Percentiles rank a stretch among this genome's conserved stretches.
phyloP scores from a whole-genome alignment of 2,329 filamentous ascomycete species.

The Bimuria novae-zelandiae region DNA sequence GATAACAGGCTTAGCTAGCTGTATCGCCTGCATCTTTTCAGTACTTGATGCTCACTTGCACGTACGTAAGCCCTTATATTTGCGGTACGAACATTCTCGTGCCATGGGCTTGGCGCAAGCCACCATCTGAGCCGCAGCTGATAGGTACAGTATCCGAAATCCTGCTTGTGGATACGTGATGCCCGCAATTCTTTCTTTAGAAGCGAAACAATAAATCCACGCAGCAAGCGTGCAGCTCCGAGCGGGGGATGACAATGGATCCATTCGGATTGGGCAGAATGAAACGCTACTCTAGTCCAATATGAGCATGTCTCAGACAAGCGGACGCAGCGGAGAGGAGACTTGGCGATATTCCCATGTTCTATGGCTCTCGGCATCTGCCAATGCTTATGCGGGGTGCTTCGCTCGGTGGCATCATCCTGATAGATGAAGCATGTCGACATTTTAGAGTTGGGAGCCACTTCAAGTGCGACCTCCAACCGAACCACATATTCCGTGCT shows the following conservation, averaged over 20 bases:
- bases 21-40: too few relatives aligned
- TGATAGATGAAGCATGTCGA: not conserved
- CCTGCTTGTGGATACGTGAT: not conserved
- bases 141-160: not conserved
- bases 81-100: not conserved
- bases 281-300: not conserved
- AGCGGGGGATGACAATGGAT: not conserved
- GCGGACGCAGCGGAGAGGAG: constrained; percentile 1
- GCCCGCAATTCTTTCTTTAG: not conserved
- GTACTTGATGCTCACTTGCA: too few relatives aligned
- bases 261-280: not conserved
- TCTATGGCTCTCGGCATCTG: not conserved
- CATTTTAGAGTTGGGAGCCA: not conserved
- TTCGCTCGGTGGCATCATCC: not conserved
- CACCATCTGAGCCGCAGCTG: constrained; percentile 5
- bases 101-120: constrained; percentile 4
- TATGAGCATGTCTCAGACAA: not conserved
- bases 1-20: too few relatives aligned
- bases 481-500: not conserved
- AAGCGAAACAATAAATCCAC: not conserved
- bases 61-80: not conserved
- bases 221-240: not conserved
- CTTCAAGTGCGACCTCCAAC: not conserved
- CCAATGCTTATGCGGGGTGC: not conserved
- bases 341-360: not conserved